These are phyloP conservation scores for Huntiella moniliformis DNA, from an alignment of 2,329 filamentous ascomycete species.

Conservation along the genomic window DNA sequence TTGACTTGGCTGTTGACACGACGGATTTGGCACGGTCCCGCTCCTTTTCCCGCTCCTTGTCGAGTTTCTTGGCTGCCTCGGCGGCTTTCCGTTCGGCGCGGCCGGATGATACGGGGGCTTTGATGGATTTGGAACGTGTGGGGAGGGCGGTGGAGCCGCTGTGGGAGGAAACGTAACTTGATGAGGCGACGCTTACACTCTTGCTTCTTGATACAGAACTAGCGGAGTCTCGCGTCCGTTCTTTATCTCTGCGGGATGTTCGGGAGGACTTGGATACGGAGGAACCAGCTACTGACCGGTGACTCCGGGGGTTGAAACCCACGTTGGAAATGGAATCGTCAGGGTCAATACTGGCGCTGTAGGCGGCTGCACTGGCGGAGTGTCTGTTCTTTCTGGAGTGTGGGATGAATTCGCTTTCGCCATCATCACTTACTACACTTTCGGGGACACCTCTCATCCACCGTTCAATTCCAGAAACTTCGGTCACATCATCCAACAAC, in stretches of 20 bases:
- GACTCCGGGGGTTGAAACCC: slow-evolving; percentile 13
- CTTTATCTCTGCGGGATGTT: slow-evolving; percentile 13
- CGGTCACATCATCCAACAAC: slow-evolving; percentile 30
- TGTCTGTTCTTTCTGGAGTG: slow-evolving; percentile 29
- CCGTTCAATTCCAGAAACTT: slow-evolving; percentile 37
- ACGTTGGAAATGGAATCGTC: slow-evolving; percentile 12
- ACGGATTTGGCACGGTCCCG: slow-evolving; percentile 18
- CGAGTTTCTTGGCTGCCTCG: slow-evolving; percentile 16
- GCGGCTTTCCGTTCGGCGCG: slow-evolving; percentile 11
- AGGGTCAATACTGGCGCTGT: slow-evolving; percentile 24
- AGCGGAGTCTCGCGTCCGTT: slow-evolving; percentile 12
- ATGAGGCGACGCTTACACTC: not conserved
- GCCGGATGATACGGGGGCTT: too few relatives aligned
- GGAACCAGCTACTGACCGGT: not conserved
- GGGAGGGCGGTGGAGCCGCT: slow-evolving; percentile 1
- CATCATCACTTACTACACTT: slow-evolving; percentile 29
- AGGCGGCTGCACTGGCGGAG: slow-evolving; percentile 18
- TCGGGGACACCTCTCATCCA: slow-evolving; percentile 31
- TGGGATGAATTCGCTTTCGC: slow-evolving; percentile 32
- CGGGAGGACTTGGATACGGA: slow-evolving; percentile 17
- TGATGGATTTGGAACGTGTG: not conserved
- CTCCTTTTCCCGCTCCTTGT: slow-evolving; percentile 17
- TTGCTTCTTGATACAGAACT: slow-evolving; percentile 10
- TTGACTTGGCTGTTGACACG: too few relatives aligned
- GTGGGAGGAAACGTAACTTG: not conserved